Evolutionary conservation across 73 alveolate species (phyloP).

Genomic region (Paramecium octaurelia): DNA sequence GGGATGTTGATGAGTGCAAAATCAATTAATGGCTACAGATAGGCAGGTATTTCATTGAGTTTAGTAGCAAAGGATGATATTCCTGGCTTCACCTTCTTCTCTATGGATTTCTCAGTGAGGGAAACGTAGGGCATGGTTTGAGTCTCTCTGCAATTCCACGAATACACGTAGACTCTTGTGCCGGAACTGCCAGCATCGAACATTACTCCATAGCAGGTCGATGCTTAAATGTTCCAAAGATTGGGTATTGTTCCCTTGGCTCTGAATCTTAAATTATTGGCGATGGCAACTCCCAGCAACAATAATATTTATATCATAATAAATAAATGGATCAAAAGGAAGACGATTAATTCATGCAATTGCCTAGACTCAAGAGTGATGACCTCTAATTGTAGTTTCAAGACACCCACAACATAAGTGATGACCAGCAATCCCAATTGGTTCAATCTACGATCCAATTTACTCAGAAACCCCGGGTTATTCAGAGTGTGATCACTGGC

Average conservation of each 20-base stretch:
- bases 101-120: not conserved
- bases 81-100: conserved; percentile 40
- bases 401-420: not conserved
- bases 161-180: conserved; percentile 52
- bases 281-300: not conserved
- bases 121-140: conserved; percentile 8
- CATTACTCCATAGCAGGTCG: conserved; percentile 35
- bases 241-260: not conserved
- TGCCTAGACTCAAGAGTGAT: not conserved
- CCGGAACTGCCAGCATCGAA: conserved; percentile 62
- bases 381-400: not conserved
- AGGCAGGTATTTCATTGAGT: not conserved
- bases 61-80: not conserved
- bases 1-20: conserved; percentile 29
- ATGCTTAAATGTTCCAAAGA: not conserved
- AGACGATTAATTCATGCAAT: not conserved
- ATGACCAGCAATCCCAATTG: not conserved
- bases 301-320: not conserved
- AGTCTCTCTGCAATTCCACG: conserved; percentile 49
- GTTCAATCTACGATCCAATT: not conserved
- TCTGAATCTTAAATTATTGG: not conserved
- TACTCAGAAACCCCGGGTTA: not conserved
- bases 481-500: not conserved
- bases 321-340: not conserved
- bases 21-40: not conserved